Evolutionary conservation across 192 early-diverging fungal species (phyloP), one percentile per base, ranked within the genome.

Genomic region (Umbelopsis sp.): DNA sequence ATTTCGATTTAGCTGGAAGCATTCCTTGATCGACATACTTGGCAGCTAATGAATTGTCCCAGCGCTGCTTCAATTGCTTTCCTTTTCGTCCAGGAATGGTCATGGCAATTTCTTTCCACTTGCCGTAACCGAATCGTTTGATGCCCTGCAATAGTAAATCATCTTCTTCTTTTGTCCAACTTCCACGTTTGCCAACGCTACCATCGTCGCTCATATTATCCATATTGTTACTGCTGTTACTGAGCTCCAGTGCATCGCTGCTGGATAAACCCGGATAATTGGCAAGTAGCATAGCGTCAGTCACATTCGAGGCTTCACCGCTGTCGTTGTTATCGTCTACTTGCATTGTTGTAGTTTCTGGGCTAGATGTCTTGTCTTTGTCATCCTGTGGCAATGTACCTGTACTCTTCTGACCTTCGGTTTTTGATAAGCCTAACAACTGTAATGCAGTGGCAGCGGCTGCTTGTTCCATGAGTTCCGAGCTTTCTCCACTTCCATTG

Each of bases 91-190:
- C 76, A 20, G 76, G 76, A 69, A 77, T 77, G 0, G 66, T 73
- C 4, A 12, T 34, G 3, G 76, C 76, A 12, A 77, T 72, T 9
- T 77, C 76, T 32, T 77, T 77, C 76, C 76, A 77, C 45, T 71
- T 47, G 17, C 76, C 76, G 11, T 77, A 77, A 5, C 76, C 76
- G 16, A 68, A 65, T 6, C 54, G 53, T n/a, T 77, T 77, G 22
- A 77, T 77, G 22, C 76, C 76, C 11, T 67, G 45, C 26, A 77
- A 56, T 25, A 77, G 53, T 36, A 73, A 25, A 8, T 77, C 76
- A 47, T 77, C 76, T 70, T 77, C 76, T 66, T 77, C 76, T 16
- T 66, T 53, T 20, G 76, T 77, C 76, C 76, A 77, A 7, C 45
- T 69, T 47, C 76, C 76, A 24, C 71, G 51, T 47, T 77, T 77